Percentiles rank a stretch among this genome's conserved stretches.
Evolutionary conservation across 768 basidiomycete genomes (phyloP).

Genomic region (Hydnomerulius pinastri): DNA sequence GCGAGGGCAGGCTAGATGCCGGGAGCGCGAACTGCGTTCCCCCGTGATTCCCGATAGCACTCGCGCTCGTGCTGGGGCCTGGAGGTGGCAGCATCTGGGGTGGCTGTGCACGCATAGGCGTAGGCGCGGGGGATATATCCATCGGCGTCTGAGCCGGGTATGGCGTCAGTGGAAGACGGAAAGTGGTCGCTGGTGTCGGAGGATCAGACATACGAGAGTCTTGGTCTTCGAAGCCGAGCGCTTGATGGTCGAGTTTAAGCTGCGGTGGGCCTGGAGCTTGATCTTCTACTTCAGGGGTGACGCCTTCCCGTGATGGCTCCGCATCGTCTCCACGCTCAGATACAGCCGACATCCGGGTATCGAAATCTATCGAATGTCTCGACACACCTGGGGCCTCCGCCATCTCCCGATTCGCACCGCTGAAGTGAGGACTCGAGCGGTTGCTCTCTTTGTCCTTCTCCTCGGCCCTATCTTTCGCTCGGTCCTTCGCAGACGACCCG

Average conservation of each 20-base stretch:
- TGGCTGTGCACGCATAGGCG: constrained; percentile 14
- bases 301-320: too few species aligned
- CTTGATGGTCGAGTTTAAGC: constrained; percentile 25
- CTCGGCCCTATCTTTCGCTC: constrained; percentile 6
- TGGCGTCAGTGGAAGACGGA: constrained; percentile 23
- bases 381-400: not conserved
- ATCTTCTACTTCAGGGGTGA: not conserved
- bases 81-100: constrained; percentile 7
- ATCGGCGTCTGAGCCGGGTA: constrained; percentile 27
- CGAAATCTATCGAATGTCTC: constrained; percentile 10
- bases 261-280: constrained; percentile 6
- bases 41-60: constrained; percentile 6
- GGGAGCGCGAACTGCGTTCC: constrained; percentile 7
- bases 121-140: constrained; percentile 17
- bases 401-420: not conserved
- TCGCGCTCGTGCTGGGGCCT: not conserved
- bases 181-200: constrained; percentile 21
- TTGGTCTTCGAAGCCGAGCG: constrained; percentile 20
- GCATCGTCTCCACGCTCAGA: too few species aligned
- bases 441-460: constrained; percentile 13
- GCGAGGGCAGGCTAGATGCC: not conserved
- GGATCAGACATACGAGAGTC: constrained; percentile 21
- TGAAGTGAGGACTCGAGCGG: constrained; percentile 20
- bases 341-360: constrained; percentile 1
- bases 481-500: constrained; percentile 1